Conservation (phyloP, 768 basidiomycete species). For the Trametes cubensis region DNA sequence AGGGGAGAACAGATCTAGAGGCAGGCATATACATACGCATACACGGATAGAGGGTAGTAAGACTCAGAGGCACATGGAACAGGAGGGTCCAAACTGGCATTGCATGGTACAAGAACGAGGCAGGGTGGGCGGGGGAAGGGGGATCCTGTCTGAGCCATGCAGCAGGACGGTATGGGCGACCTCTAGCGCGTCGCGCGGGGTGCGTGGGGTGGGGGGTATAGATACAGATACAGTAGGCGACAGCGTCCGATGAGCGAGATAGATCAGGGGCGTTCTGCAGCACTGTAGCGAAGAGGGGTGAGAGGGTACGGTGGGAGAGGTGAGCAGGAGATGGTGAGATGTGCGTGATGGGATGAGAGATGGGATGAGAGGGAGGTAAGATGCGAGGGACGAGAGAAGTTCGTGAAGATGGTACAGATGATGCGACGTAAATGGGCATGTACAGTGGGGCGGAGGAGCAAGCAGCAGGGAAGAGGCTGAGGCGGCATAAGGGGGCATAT, state of each 20-base stretch:
- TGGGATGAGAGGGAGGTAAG: background rate
- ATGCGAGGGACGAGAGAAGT: background rate
- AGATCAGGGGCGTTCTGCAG: slow-evolving; percentile 10
- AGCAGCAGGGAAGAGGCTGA: background rate
- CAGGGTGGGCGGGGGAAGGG: background rate
- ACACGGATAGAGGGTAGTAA: background rate
- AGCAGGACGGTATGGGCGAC: slow-evolving; percentile 2
- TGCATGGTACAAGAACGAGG: slow-evolving; percentile 14
- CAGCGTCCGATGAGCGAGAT: slow-evolving; percentile 17
- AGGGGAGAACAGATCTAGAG: no score
- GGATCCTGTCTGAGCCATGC: slow-evolving; percentile 6
- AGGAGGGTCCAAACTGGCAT: slow-evolving; percentile 1
- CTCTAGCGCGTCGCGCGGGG: slow-evolving; percentile 11
- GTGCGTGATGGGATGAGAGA: background rate
- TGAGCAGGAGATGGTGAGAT: background rate
- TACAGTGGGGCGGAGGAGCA: slow-evolving; percentile 7
- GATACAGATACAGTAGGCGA: slow-evolving; percentile 24
- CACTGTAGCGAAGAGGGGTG: background rate
- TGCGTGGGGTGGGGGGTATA: background rate
- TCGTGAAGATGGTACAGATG: slow-evolving; percentile 9
- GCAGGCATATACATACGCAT: no score
- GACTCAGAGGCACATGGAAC: background rate
- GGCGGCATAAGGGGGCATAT: slow-evolving; percentile 16
- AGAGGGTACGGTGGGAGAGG: background rate
- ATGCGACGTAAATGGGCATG: slow-evolving; percentile 11